Percentiles rank a stretch among this genome's conserved stretches.
phyloP scores from a whole-genome alignment of 2,329 filamentous ascomycete genomes.

The Diaporthe citri region DNA sequence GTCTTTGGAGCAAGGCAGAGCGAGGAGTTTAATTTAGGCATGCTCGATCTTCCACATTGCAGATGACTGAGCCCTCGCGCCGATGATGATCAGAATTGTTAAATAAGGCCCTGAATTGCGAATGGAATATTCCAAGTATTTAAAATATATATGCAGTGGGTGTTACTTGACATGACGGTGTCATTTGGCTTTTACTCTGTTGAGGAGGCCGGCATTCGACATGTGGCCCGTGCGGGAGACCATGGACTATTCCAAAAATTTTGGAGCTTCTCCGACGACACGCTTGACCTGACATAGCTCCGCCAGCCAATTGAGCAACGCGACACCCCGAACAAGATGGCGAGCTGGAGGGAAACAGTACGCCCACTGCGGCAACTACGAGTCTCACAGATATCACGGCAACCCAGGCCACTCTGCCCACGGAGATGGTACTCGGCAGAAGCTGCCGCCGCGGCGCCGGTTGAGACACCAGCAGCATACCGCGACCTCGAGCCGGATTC shows the following conservation, averaged over 20 bases:
- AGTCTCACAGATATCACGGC: constrained; percentile 28
- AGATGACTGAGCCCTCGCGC: background rate
- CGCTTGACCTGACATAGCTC: constrained; percentile 30
- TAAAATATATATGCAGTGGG: background rate
- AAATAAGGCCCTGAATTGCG: too few species aligned
- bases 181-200: background rate
- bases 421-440: constrained; percentile 63
- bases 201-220: background rate
- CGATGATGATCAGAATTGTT: background rate
- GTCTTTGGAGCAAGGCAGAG: constrained; percentile 21
- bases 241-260: constrained; percentile 34
- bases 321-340: constrained; percentile 50
- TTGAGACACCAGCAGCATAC: constrained; percentile 46
- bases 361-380: constrained; percentile 47
- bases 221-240: constrained; percentile 24
- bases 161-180: background rate
- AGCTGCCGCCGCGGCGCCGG: constrained; percentile 49
- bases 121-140: too few species aligned
- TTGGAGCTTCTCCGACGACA: constrained; percentile 36
- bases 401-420: constrained; percentile 48
- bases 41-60: background rate
- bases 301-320: constrained; percentile 16
- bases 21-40: constrained; percentile 33
- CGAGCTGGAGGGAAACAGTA: constrained; percentile 56
- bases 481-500: constrained; percentile 65